Percentiles rank a stretch among this genome's conserved stretches.
These are phyloP conservation scores for Diaporthe vexans DNA, from an alignment of 2,329 filamentous ascomycete species.

Conservation along the genomic window DNA sequence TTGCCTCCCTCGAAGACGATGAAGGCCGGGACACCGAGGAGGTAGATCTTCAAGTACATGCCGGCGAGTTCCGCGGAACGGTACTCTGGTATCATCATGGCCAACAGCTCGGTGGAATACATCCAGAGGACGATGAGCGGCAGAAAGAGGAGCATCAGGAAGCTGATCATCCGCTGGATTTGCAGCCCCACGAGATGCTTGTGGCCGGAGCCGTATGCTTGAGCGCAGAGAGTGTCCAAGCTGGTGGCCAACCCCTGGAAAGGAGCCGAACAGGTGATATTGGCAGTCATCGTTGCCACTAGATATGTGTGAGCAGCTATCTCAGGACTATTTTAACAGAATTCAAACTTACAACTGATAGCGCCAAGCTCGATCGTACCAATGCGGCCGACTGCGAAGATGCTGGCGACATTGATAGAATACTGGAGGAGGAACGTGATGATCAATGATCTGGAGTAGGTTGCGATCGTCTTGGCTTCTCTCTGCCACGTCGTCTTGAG, in stretches of 20 bases:
- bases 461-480: constrained; percentile 84
- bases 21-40: constrained; percentile 81
- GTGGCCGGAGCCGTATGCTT: constrained; percentile 92
- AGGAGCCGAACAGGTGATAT: constrained; percentile 82
- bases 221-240: constrained; percentile 91
- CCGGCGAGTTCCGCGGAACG: constrained; percentile 80
- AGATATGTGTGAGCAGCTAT: constrained; percentile 39
- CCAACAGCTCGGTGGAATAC: constrained; percentile 75
- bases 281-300: constrained; percentile 83
- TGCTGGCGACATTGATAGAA: constrained; percentile 84
- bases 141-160: constrained; percentile 78
- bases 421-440: constrained; percentile 85
- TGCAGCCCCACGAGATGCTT: constrained; percentile 90
- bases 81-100: constrained; percentile 76
- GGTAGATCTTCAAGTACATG: constrained; percentile 78
- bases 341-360: constrained; percentile 62
- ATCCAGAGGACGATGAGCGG: constrained; percentile 80
- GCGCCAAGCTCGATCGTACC: constrained; percentile 79
- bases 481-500: constrained; percentile 94
- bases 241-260: constrained; percentile 90
- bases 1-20: constrained; percentile 83
- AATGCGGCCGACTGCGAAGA: constrained; percentile 83
- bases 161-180: constrained; percentile 84
- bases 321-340: too few relatives aligned
- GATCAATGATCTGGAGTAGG: constrained; percentile 79